Conservation (phyloP, 495 filamentous ascomycete species). For the Aspergillus hancockii region DNA sequence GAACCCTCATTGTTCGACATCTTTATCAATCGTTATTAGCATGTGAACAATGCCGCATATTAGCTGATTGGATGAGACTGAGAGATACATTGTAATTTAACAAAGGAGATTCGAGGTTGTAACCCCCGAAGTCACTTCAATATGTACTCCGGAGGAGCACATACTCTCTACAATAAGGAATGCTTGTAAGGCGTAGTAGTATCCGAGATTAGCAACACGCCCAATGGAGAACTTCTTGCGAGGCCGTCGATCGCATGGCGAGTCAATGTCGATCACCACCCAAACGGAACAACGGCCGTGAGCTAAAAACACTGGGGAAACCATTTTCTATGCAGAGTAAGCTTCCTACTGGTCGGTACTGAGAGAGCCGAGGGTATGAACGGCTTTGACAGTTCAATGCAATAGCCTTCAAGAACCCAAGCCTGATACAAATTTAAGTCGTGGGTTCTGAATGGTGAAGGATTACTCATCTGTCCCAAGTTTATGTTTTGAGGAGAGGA, state of each 20-base stretch:
- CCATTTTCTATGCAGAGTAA: neutral
- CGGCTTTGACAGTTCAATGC: neutral
- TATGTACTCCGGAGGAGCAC: no score
- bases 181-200: neutral
- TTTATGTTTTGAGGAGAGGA: neutral
- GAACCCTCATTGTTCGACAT: no score
- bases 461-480: neutral
- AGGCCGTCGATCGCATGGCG: slow-evolving; percentile 1
- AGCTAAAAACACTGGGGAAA: neutral
- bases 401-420: neutral
- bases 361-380: neutral
- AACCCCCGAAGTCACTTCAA: no score
- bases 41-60: no score
- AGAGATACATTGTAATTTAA: no score
- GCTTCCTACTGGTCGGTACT: neutral
- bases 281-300: neutral
- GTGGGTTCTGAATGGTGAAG: no score
- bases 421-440: no score
- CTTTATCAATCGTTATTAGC: no score
- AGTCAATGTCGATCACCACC: neutral
- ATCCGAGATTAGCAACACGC: neutral
- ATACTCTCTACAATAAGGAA: no score
- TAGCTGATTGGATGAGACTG: no score
- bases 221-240: slow-evolving; percentile 8
- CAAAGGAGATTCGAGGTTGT: no score